Conservation (phyloP, 2,329 filamentous ascomycete species). For the Claviceps africana region DNA sequence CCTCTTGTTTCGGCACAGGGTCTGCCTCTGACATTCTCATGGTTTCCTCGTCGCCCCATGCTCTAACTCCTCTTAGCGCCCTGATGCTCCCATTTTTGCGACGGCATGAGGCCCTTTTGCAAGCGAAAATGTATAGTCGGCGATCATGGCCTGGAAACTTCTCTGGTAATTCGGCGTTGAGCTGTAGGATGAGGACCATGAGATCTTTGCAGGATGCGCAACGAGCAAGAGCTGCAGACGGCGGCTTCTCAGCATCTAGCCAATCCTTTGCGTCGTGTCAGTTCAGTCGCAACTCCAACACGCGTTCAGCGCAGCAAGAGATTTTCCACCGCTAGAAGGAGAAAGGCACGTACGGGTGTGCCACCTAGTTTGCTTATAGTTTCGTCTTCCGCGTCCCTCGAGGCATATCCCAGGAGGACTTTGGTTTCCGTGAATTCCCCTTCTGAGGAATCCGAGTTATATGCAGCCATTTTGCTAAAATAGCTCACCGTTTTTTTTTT, state of each 20-base stretch:
- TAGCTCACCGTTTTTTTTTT: not conserved
- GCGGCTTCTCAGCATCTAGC: conserved; percentile 57
- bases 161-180: conserved; percentile 81
- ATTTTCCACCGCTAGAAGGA: not conserved
- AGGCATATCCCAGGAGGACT: conserved; percentile 80
- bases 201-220: conserved; percentile 78
- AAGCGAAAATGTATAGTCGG: conserved; percentile 75
- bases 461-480: conserved; percentile 44
- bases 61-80: conserved; percentile 53
- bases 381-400: conserved; percentile 66
- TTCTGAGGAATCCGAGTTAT: conserved; percentile 76
- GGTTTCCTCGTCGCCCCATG: conserved; percentile 28
- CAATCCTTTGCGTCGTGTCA: conserved; percentile 48
- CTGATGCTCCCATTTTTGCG: conserved; percentile 73
- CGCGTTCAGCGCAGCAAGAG: not conserved
- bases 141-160: conserved; percentile 77
- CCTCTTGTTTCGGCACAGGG: conserved; percentile 17
- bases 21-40: conserved; percentile 20
- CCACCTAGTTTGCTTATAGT: conserved; percentile 80
- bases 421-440: conserved; percentile 66
- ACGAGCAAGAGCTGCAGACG: conserved; percentile 63
- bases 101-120: conserved; percentile 62
- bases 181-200: conserved; percentile 75
- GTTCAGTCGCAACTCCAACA: not conserved
- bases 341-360: conserved; percentile 49